Conservation (phyloP, 2,329 filamentous ascomycete species). For the Alternaria dauci region DNA sequence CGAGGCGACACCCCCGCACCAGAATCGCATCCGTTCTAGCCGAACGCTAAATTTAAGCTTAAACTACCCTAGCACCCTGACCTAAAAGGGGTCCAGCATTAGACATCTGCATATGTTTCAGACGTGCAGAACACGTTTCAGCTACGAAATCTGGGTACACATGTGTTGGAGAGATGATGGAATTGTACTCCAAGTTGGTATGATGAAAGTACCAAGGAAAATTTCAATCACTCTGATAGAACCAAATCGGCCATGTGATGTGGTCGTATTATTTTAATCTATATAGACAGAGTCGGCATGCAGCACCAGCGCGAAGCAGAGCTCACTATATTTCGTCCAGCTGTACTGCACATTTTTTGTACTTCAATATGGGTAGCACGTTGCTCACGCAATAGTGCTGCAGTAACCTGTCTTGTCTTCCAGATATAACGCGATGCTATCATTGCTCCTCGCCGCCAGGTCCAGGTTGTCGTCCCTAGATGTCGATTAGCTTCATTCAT, state of each 20-base stretch:
- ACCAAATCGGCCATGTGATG: not conserved
- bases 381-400: not conserved
- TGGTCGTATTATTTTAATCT: constrained; percentile 13
- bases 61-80: constrained; percentile 23
- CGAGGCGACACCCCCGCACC: constrained; percentile 21
- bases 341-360: not conserved
- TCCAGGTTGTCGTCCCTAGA: constrained; percentile 43
- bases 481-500: constrained; percentile 9
- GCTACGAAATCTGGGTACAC: not conserved
- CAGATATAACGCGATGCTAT: constrained; percentile 1
- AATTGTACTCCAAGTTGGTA: not conserved
- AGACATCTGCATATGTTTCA: not conserved
- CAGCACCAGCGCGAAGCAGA: constrained; percentile 1
- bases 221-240: not conserved
- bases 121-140: not conserved
- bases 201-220: not conserved
- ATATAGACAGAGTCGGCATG: constrained; percentile 13
- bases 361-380: not conserved
- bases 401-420: constrained; percentile 3
- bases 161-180: not conserved
- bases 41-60: constrained; percentile 30
- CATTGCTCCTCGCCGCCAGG: constrained; percentile 30
- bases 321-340: not conserved
- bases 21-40: constrained; percentile 14
- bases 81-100: constrained; percentile 5